Conservation (phyloP, 257 asterid genomes). For the Salvia rosmarinus region DNA sequence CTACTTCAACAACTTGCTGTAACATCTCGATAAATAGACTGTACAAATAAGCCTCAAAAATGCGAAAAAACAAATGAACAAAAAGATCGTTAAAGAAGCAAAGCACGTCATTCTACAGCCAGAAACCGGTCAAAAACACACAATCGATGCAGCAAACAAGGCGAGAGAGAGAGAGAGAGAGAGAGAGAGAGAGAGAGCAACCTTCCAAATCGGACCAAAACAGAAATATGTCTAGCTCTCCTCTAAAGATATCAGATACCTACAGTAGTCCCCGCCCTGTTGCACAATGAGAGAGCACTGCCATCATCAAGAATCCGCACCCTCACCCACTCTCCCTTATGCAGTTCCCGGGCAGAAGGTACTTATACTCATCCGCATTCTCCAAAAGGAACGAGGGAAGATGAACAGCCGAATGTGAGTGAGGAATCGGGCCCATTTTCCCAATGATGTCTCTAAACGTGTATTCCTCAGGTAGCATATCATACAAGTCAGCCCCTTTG, state of each 20-base stretch:
- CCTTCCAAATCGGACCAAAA: background rate
- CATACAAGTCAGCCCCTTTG: conserved; percentile 59
- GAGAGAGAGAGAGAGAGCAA: too few relatives aligned
- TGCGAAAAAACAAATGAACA: conserved; percentile 3
- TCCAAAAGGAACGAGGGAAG: conserved; percentile 57
- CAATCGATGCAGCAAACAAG: background rate
- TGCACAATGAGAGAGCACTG: conserved; percentile 19
- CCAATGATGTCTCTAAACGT: conserved; percentile 67
- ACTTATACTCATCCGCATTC: conserved; percentile 52
- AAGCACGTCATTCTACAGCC: background rate
- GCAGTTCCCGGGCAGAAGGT: conserved; percentile 70
- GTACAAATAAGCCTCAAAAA: background rate
- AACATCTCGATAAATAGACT: conserved; percentile 8
- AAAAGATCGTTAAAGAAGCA: background rate
- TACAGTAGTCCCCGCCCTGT: conserved; percentile 24
- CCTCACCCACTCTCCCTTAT: conserved; percentile 53
- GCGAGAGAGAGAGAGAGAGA: too few relatives aligned
- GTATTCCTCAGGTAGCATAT: conserved; percentile 76
- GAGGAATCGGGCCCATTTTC: conserved; percentile 70
- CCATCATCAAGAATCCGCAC: background rate
- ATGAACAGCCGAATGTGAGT: conserved; percentile 62
- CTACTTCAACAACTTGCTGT: conserved; percentile 4
- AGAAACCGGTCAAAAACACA: conserved; percentile 2
- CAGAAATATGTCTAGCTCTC: background rate
- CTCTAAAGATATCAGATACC: conserved; percentile 3